Evolutionary conservation across 352 stramenopile genomes (phyloP), one percentile per base, ranked within the genome.

Genomic region (Phytophthora megakarya): DNA sequence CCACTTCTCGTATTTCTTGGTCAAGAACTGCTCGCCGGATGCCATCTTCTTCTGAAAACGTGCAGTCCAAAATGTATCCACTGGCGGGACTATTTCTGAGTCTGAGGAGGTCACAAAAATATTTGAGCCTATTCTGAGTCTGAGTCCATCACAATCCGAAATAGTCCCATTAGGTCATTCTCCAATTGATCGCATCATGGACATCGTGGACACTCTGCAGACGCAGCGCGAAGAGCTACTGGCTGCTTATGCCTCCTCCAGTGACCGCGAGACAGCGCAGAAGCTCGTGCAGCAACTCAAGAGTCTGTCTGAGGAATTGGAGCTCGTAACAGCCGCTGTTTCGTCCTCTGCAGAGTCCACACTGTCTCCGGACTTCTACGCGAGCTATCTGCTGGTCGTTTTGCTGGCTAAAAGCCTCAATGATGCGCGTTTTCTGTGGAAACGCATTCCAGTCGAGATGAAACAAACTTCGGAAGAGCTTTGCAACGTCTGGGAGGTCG

Each of bases 1-100:
- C 86, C 86, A 95, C 65, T 93, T 95, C 74, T 92, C 79, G 71
- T 95, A 95, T 50, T 90, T 95, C 71, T 95, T 89, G 73, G 68
- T 91, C 64, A 95, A 73, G 66, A 80, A 95, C 52, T 93, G 50
- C 50, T 94, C 85, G 51, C 73, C 65, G 44, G 78, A 66, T 53
- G 72, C 57, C 72, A 80, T 80, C 47, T 26, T 42, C 39, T 51
- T 16, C 49, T 62, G 16, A 23, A 25, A 57, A 62, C 12, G 39
- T 9, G 16, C 22, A 38, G 22, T 18, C 9, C 16, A 30, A 68
- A 59, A 49, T 53, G 44, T 55, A 61, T 3, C 32, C 25, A 43
- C 28, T 4, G 6, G 16, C 35, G 16, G n/a, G 18, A 55, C 18
- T 42, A 42, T 65, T 54, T 63, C 43, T 63, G 42, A 52, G 5